Percentiles rank a stretch among this genome's conserved stretches.
Evolutionary conservation across 2,329 filamentous ascomycete species (phyloP).

Genomic region (Pseudogymnoascus sp.): DNA sequence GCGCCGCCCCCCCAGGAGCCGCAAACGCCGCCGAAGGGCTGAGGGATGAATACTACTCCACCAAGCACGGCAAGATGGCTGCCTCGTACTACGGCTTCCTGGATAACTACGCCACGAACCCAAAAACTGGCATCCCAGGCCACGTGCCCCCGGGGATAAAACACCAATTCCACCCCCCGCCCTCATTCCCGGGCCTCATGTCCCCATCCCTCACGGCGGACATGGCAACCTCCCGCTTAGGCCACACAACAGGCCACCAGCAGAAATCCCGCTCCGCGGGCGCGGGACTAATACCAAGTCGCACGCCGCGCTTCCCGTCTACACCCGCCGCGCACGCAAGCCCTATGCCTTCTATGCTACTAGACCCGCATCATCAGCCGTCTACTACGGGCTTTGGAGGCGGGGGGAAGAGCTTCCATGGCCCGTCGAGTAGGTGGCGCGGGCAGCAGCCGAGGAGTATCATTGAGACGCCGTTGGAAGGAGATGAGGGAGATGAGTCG

Average conservation of each 20-base stretch:
- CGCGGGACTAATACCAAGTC: constrained; percentile 25
- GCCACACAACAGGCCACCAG: neutral
- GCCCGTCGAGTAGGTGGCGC: constrained; percentile 34
- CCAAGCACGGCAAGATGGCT: constrained; percentile 98
- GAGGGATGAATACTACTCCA: constrained; percentile 85
- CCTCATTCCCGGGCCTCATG: constrained; percentile 63
- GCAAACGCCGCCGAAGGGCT: constrained; percentile 47
- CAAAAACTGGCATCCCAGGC: constrained; percentile 57
- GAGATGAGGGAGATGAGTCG: constrained; percentile 22
- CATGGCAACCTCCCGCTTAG: constrained; percentile 28
- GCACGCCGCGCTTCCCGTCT: constrained; percentile 34
- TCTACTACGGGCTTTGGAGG: constrained; percentile 37
- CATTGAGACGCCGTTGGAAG: constrained; percentile 47
- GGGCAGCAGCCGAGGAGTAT: constrained; percentile 39
- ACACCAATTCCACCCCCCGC: constrained; percentile 64
- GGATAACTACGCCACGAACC: constrained; percentile 78
- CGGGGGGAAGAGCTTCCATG: constrained; percentile 37
- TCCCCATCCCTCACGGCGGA: constrained; percentile 52
- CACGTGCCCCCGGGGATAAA: constrained; percentile 48
- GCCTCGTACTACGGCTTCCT: constrained; percentile 92
- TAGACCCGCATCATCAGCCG: constrained; percentile 71
- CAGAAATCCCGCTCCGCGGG: constrained; percentile 39
- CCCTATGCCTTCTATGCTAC: constrained; percentile 63
- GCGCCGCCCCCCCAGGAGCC: constrained; percentile 22
- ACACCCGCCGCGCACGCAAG: constrained; percentile 32